These are phyloP conservation scores for Paramecium sexaurelia DNA, from an alignment of 73 alveolate genomes.

Conservation along the genomic window DNA sequence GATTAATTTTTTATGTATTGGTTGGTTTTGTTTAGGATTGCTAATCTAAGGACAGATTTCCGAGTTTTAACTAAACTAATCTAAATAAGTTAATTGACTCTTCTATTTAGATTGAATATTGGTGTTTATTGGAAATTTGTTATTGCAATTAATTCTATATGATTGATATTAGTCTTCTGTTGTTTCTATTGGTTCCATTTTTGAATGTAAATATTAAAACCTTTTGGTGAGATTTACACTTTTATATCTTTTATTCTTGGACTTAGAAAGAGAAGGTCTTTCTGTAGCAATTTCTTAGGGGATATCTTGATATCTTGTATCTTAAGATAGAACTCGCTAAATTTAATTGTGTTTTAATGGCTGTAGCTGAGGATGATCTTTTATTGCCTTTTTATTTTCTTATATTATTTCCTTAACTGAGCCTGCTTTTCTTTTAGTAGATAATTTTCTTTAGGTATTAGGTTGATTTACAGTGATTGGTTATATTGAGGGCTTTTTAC, in stretches of 20 bases:
- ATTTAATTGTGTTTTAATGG: background rate
- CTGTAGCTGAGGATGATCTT: background rate
- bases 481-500: background rate
- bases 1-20: background rate
- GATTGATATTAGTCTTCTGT: background rate
- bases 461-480: background rate
- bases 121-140: background rate
- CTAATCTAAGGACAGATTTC: background rate
- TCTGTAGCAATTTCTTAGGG: background rate
- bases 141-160: background rate
- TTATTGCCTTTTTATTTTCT: background rate
- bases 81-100: background rate
- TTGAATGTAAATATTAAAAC: background rate
- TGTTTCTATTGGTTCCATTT: background rate
- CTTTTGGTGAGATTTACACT: constrained; percentile 16
- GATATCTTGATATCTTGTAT: background rate
- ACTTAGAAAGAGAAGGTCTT: background rate
- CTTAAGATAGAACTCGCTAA: constrained; percentile 11
- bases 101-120: background rate
- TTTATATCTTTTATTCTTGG: background rate
- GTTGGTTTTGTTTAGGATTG: background rate
- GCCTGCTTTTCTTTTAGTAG: constrained; percentile 5
- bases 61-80: background rate
- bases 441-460: background rate
- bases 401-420: background rate